phyloP scores from a whole-genome alignment of 1,139 yeast genomes.

The Maudiozyma humilis region DNA sequence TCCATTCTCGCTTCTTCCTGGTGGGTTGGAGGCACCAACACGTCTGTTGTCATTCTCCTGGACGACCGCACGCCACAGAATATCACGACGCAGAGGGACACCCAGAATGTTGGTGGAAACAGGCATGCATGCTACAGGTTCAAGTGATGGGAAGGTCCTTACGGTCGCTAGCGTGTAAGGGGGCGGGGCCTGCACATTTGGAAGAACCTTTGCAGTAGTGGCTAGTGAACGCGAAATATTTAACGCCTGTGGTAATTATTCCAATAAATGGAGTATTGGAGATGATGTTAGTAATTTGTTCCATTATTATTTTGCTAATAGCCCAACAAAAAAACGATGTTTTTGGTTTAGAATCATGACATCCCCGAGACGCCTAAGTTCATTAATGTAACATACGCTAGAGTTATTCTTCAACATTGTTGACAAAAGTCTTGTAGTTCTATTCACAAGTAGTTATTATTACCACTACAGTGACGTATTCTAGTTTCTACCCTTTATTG shows the following conservation, averaged over 20 bases:
- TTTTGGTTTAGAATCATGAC: too few species aligned
- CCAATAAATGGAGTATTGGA: neutral
- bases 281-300: slow-evolving; percentile 1
- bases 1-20: slow-evolving; percentile 79
- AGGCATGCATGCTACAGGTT: slow-evolving; percentile 71
- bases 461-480: too few species aligned
- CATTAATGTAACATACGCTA: neutral
- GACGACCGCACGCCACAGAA: slow-evolving; percentile 89
- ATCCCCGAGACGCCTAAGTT: too few species aligned
- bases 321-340: too few species aligned
- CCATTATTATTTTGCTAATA: neutral
- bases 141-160: slow-evolving; percentile 80
- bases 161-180: slow-evolving; percentile 71
- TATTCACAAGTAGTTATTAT: too few species aligned
- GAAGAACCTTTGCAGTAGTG: slow-evolving; percentile 7
- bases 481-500: too few species aligned
- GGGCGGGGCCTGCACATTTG: slow-evolving; percentile 44
- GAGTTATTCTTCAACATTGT: neutral
- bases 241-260: neutral
- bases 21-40: slow-evolving; percentile 82
- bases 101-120: slow-evolving; percentile 62
- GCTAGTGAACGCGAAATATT: neutral
- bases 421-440: too few species aligned
- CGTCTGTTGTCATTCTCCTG: slow-evolving; percentile 85
- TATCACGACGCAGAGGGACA: slow-evolving; percentile 76